Evolutionary conservation across 768 basidiomycete genomes (phyloP).

Genomic region (Tricholomella constricta): DNA sequence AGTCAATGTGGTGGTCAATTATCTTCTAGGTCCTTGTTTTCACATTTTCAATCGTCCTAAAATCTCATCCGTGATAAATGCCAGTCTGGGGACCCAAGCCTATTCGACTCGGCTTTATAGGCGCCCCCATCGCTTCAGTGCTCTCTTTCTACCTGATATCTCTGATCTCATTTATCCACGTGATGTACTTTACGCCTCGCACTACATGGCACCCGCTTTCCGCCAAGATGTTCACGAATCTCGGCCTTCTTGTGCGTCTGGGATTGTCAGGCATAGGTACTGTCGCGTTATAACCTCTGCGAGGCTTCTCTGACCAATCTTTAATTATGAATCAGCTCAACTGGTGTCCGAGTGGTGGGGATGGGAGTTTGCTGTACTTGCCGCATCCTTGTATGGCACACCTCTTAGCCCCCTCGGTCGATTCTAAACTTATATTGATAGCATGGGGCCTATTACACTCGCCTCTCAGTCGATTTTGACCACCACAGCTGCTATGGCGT

Average conservation of each 20-base stretch:
- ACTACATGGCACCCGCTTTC: constrained; percentile 84
- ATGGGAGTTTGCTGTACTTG: constrained; percentile 80
- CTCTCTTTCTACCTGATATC: constrained; percentile 83
- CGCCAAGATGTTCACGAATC: constrained; percentile 59
- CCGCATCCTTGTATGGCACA: constrained; percentile 45
- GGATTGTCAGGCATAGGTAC: constrained; percentile 81
- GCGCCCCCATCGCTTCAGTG: constrained; percentile 87
- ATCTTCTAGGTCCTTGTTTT: constrained; percentile 63
- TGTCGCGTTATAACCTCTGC: constrained; percentile 11
- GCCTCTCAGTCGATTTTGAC: constrained; percentile 88
- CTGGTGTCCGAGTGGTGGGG: constrained; percentile 95
- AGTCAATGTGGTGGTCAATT: constrained; percentile 80
- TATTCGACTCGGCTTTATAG: constrained; percentile 83
- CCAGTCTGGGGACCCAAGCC: constrained; percentile 79
- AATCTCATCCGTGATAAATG: not conserved
- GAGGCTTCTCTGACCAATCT: not conserved
- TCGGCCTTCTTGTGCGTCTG: constrained; percentile 70
- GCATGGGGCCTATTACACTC: constrained; percentile 75
- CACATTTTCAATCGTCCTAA: not conserved
- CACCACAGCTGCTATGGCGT: constrained; percentile 70
- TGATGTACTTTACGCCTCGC: constrained; percentile 54
- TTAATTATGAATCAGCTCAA: constrained; percentile 45
- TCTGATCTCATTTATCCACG: constrained; percentile 59
- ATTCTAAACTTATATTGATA: constrained; percentile 24
- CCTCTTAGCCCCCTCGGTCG: not conserved